Base-by-base conservation (phyloP, 1,139 yeast species). In the Meyerozyma sp. region DNA sequence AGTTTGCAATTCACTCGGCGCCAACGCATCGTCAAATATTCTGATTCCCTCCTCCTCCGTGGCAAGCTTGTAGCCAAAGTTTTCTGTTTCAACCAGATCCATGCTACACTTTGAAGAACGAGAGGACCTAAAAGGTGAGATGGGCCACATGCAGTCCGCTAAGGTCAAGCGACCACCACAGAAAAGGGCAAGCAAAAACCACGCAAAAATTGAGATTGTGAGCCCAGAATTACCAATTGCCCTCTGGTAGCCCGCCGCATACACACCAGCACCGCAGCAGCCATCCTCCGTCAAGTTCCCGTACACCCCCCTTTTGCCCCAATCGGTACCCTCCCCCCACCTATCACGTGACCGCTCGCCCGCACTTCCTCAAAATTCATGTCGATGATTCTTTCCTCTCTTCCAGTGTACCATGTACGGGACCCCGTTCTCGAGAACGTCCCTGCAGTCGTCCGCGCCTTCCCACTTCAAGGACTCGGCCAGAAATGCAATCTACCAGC, bases 401-500 rank as follows among this genome's bases (percentile, higher is more conserved):
- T 4, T n/a, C 4, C 20, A 30, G 3, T 27, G 13, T 14, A 30
- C 34, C n/a, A 34, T 34, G 37, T 34, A 34, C 13, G 37, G 37
- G 25, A 10, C 37, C 4, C 37, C 37, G 26, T 34, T 10, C 37
- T 18, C 37, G 11, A 18, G 37, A 21, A 2, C 26, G 5, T 20
- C 37, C n/a, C 37, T 34, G 37, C 58, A 42, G 44, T 47, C 59
- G 46, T 62, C 65, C 40, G 61, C 75, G n/a, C 77, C 78, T 8
- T 54, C 68, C 9, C 72, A 68, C 35, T 72, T 73, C 56, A 68
- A 68, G 45, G 77, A 73, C 42, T 61, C 63, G 42, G 78, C 78
- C 39, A 64, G 78, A 58, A 68, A 62, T 52, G 76, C 75, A 50
- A 71, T 73, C 49, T 73, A 70, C 50, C 74, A 67, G 49, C 76